Conservation (phyloP, 345 rosid species). For the Hibiscus tridactylites region DNA sequence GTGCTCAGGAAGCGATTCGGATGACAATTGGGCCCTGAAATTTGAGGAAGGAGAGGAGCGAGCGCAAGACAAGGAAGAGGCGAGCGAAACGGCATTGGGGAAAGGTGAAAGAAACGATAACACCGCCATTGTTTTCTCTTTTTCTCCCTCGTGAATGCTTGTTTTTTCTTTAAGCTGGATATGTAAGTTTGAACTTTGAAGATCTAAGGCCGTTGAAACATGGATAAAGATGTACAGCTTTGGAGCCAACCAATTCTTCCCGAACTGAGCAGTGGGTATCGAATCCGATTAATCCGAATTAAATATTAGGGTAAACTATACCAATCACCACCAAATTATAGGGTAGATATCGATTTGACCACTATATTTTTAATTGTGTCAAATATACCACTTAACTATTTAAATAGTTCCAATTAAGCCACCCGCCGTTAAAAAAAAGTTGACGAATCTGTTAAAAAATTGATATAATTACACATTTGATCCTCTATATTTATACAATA, state of each 20-base stretch:
- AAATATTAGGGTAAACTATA: too few relatives aligned
- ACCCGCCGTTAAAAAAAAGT: too few relatives aligned
- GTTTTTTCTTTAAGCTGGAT: background rate
- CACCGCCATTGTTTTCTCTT: background rate
- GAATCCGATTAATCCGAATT: too few relatives aligned
- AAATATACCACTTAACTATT: too few relatives aligned
- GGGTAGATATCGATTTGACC: too few relatives aligned
- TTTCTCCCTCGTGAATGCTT: background rate
- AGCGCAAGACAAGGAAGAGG: background rate
- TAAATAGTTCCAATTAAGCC: too few relatives aligned
- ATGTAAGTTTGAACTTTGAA: background rate
- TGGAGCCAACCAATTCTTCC: background rate
- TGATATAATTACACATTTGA: too few relatives aligned
- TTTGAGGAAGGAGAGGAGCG: background rate
- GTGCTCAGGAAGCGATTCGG: slow-evolving; percentile 7
- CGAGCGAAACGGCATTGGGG: slow-evolving; percentile 10
- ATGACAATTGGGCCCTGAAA: slow-evolving; percentile 49
- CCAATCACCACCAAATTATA: too few relatives aligned
- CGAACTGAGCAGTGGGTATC: too few relatives aligned
- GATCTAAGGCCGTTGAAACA: background rate
- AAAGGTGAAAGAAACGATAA: background rate
- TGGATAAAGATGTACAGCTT: background rate
- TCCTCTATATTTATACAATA: too few relatives aligned
- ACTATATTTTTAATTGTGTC: too few relatives aligned
- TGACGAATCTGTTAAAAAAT: too few relatives aligned